Conservation (phyloP, 495 filamentous ascomycete genomes). For the Patellaria atrata region DNA sequence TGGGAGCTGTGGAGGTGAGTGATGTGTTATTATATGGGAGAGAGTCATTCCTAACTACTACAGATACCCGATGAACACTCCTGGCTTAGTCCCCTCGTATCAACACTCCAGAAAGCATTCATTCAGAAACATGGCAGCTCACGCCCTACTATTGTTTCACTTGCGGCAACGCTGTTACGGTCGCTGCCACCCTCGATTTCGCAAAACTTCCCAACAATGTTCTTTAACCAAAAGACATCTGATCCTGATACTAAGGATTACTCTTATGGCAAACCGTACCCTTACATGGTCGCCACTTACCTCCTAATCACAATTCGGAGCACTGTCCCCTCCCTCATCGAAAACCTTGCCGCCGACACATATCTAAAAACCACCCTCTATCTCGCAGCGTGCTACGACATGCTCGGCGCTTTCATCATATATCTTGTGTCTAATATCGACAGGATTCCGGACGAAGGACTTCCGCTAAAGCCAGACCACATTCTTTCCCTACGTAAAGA, state of each 20-base stretch:
- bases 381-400: constrained; percentile 42
- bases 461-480: constrained; percentile 37
- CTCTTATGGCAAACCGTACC: constrained; percentile 39
- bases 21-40: neutral
- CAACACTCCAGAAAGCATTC: neutral
- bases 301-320: constrained; percentile 47
- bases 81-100: neutral
- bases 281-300: constrained; percentile 46
- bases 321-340: constrained; percentile 44
- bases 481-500: constrained; percentile 44
- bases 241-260: constrained; percentile 13
- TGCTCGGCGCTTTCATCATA: constrained; percentile 43
- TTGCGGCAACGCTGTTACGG: neutral
- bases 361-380: constrained; percentile 37
- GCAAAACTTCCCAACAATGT: constrained; percentile 32
- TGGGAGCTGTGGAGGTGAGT: constrained; percentile 1
- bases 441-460: too few relatives aligned
- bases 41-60: neutral
- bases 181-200: neutral
- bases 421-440: too few relatives aligned
- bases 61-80: neutral
- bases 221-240: constrained; percentile 7
- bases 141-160: too few relatives aligned
- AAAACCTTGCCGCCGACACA: constrained; percentile 33
- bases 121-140: too few relatives aligned